Base-by-base conservation (phyloP, 2,329 filamentous ascomycete genomes). In the Aspergillus intermedius region DNA sequence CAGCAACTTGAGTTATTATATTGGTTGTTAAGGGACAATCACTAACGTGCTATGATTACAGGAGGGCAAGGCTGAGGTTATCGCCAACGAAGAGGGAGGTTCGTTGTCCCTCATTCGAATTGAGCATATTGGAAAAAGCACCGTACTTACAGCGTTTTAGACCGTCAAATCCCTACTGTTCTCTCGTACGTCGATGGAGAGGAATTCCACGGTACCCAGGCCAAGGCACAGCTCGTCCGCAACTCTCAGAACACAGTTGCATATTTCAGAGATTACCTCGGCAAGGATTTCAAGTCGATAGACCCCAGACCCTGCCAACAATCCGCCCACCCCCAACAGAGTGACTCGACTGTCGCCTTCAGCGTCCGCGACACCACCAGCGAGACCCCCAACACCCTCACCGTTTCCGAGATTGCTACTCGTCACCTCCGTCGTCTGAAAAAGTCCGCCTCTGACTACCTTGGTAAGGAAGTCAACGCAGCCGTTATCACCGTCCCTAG, bases 81-180 rank as follows among this genome's bases (percentile, higher is more conserved):
- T 98, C 74, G 93, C 93, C 66, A 97, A 98, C 75, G 93, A 97
- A 77, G 93, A 97, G 67, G 93, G 93, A 78, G 88, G 88, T 90
- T 69, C 65, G 82, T 73, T 48, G 41, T 51, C 42, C 34, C 25
- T 17, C 30, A 13, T 21, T 44, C 28, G 3, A 23, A 21, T 23
- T 35, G 17, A 35, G 7, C n/a, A n/a, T 19, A 9, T 3, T 44
- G 10, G 15, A n/a, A 21, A 32, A 2, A 19, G 25, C 17, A 44
- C 7, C 19, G 10, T 40, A 32, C 42, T 44, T 3, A 44, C 42
- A 32, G 10, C 30, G 1, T 25, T 6, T 21, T 57, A 91, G 93
- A 98, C 74, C 91, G 93, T 71, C 91, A 97, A 72, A 98, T 98
- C 58, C 93, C 93, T 57, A 88, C 90, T 40, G 83, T 94, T 60